A percentile compares a stretch with the other conserved stretches of the same genome.
phyloP scores from a whole-genome alignment of 176 grass and related monocot species.

The Urochloa ruziziensis region DNA sequence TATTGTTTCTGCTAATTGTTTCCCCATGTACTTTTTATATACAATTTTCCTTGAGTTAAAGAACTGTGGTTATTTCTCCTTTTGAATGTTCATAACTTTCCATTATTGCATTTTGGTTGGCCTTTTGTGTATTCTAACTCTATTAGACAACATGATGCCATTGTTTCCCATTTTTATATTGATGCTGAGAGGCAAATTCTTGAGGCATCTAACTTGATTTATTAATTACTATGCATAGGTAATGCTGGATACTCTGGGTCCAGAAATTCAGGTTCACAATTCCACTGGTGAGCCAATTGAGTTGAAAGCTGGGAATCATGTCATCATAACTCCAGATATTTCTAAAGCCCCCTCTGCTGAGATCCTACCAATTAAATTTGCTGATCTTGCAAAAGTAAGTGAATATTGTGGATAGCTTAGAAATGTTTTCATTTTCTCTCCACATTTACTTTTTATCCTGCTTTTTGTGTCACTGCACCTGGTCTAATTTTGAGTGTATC shows the following conservation, averaged over 20 bases:
- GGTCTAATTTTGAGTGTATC: neutral
- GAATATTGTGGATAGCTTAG: neutral
- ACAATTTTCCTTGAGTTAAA: neutral
- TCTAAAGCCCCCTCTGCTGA: conserved; percentile 68
- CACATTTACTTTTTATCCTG: neutral
- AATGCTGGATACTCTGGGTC: conserved; percentile 95
- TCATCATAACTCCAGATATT: conserved; percentile 76
- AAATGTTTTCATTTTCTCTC: neutral
- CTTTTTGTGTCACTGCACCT: no score
- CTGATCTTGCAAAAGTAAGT: conserved; percentile 84
- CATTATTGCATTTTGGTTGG: neutral
- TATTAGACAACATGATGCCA: neutral
- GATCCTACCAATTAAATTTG: conserved; percentile 76
- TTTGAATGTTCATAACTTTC: neutral
- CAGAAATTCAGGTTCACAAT: conserved; percentile 95
- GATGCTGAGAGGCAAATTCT: neutral
- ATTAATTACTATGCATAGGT: conserved; percentile 49
- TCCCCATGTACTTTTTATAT: neutral
- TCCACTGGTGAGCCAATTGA: conserved; percentile 61
- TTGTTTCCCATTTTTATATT: conserved; percentile 12
- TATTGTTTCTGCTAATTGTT: no score
- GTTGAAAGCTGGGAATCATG: conserved; percentile 69
- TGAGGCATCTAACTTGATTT: conserved; percentile 10
- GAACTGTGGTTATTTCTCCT: neutral
- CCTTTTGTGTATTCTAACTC: neutral